phyloP scores from a whole-genome alignment of 495 filamentous ascomycete species.

The Penicillium ucsense region DNA sequence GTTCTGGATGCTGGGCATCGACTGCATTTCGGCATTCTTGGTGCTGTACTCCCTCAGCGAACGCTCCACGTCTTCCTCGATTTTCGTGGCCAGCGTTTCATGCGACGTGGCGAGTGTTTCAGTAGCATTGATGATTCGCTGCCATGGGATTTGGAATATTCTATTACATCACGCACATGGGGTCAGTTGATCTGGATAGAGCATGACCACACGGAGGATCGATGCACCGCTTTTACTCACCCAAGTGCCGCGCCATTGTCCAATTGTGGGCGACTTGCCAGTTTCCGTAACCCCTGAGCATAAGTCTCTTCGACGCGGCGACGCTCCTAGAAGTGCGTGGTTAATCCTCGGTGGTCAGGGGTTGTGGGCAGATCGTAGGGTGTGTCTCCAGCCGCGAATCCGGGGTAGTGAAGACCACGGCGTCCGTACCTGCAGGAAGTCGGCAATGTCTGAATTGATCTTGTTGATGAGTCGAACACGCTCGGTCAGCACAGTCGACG shows the following conservation, averaged over 20 bases:
- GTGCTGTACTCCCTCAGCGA: constrained; percentile 65
- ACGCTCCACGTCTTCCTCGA: constrained; percentile 85
- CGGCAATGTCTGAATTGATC: constrained; percentile 85
- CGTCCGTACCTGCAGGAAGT: constrained; percentile 82
- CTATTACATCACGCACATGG: constrained; percentile 32
- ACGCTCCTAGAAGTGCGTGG: constrained; percentile 56
- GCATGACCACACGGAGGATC: too few relatives aligned
- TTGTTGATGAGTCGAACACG: constrained; percentile 78
- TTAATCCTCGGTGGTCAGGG: constrained; percentile 1
- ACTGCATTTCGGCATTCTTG: constrained; percentile 73
- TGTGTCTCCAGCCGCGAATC: not conserved
- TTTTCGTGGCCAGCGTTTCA: constrained; percentile 67
- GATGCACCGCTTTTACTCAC: constrained; percentile 39
- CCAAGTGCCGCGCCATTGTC: constrained; percentile 72
- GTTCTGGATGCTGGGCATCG: constrained; percentile 70
- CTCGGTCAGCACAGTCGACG: constrained; percentile 75
- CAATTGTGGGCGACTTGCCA: constrained; percentile 58
- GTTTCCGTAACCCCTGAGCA: constrained; percentile 70
- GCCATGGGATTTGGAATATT: constrained; percentile 87
- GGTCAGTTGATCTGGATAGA: too few relatives aligned
- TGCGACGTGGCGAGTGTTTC: constrained; percentile 78
- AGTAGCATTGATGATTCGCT: constrained; percentile 73
- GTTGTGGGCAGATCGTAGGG: too few relatives aligned
- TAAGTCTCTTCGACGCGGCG: constrained; percentile 88
- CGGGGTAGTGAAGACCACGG: not conserved